Base-by-base conservation (phyloP, 805 yeast genomes). In the Helenozyma rhizophorensis region DNA sequence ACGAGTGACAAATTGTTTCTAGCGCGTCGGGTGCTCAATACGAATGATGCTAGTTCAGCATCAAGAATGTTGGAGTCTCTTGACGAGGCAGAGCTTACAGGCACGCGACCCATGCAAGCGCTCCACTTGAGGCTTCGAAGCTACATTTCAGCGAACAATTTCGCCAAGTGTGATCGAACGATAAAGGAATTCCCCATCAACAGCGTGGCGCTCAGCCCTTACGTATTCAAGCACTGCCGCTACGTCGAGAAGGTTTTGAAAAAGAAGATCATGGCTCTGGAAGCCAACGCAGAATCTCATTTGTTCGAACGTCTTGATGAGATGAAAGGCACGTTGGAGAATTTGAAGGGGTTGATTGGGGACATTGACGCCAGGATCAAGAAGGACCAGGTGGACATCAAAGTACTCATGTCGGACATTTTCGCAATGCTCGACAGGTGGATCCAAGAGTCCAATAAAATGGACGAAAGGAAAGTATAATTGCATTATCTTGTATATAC, bases 111-210 rank as follows among this genome's bases (percentile, higher is more conserved):
- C n/a, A 52, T 59, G 58, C 30, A 48, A 7, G 43, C 45, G 22
- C 50, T 65, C 16, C 49, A 52, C 19, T 38, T 51, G 14, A 43
- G 43, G 11, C 41, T 65, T 15, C 41, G 68, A 16, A 50, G 46
- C 21, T 39, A 45, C n/a, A 27, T 53, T 11, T 40, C 34, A 4
- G 28, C 32, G 13, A 45, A 46, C 13, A 39, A 60, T n/a, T 54
- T 39, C 27, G 40, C 36, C 2, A 41, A 34, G 4, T 48, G 60
- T 25, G 28, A 36, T 6, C 16, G 37, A 18, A 32, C 37, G 2
- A 43, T 65, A 2, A 51, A 54, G 4, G 34, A 41, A 4, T 66
- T 65, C 38, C 62, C 66, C 2, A 41, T 66, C 11, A 47, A 61
- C 30, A 54, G 49, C 4, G 44, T 51, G 13, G 42, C 46, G 1